These are phyloP conservation scores for Azolla pinnata DNA, from an alignment of 75 land plant genomes.

Conservation along the genomic window DNA sequence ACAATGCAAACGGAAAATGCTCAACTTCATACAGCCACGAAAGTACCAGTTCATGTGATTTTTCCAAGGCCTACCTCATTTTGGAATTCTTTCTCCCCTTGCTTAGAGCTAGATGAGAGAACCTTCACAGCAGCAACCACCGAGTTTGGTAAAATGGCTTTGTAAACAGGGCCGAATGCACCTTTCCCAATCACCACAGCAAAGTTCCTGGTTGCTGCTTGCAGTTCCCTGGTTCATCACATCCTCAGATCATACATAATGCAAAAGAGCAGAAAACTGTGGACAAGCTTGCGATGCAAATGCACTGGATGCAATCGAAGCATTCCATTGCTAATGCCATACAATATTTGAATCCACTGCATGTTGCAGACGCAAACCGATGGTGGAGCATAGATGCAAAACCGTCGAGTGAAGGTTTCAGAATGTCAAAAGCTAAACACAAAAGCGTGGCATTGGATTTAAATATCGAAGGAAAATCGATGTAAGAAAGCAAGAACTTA, in stretches of 20 bases:
- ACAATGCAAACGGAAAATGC: too few relatives aligned
- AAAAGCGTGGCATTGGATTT: neutral
- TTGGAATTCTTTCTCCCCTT: conserved; percentile 24
- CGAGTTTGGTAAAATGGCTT: conserved; percentile 11
- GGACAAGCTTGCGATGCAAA: too few relatives aligned
- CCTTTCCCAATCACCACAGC: conserved; percentile 17
- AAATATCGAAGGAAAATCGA: neutral
- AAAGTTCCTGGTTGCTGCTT: conserved; percentile 21
- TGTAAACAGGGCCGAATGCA: conserved; percentile 24
- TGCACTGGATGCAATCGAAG: too few relatives aligned
- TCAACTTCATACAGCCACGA: too few relatives aligned
- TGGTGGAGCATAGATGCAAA: neutral
- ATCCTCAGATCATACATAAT: neutral
- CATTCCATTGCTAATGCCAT: too few relatives aligned
- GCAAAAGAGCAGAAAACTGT: neutral
- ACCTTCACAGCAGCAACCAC: conserved; percentile 19
- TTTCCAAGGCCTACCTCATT: too few relatives aligned
- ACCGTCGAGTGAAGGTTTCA: neutral
- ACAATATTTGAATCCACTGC: neutral
- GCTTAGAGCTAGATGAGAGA: conserved; percentile 13
- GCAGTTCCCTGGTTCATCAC: conserved; percentile 18
- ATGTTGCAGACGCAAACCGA: neutral
- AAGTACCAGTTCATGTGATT: too few relatives aligned
- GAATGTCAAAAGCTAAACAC: too few relatives aligned
- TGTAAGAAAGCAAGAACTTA: conserved; percentile 5